Base-by-base conservation (phyloP, 352 stramenopile genomes). In the Phytophthora fragariaefolia region DNA sequence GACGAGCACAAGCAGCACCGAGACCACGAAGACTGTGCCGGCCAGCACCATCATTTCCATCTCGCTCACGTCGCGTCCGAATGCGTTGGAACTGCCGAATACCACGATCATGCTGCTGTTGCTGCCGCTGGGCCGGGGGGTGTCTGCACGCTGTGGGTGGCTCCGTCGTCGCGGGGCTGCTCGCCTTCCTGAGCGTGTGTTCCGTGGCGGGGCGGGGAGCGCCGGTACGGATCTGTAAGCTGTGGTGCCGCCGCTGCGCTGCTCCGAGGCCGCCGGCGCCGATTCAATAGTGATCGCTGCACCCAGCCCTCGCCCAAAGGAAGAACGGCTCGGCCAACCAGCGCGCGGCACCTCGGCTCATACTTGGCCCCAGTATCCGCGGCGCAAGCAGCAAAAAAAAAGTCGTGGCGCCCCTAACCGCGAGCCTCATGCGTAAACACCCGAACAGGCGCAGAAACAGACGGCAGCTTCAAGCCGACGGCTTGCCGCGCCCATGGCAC, bases 41-140 rank as follows among this genome's bases (percentile, higher is more conserved):
- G 81, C 68, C 43, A 92, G 71, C 49, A 90, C 56, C 66, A 90
- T 77, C 79, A 89, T 88, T 63, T 92, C 82, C 42, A 64, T 74
- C 63, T 92, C 83, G 73, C 73, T 86, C 56, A 92, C 68, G 70
- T 90, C 83, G 55, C 72, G 82, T 24, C 83, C 83, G 55, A 92
- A 92, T 13, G 80, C 82, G 69, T 90, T 92, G 32, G 80, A 83
- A 67, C 80, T 90, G 57, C 83, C 82, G 45, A 89, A 92, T 8
- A 89, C 71, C 56, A 90, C 77, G 34, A 90, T 83, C 81, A 91
- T 91, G 9, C 61, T 75, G 60, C 42, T 47, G 30, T 12, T 36
- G 30, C 30, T 43, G 34, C 17, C n/a, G 34, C 34, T 15, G 34
- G 34, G 34, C 34, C 34, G 34, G 34, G 13, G 30, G 50, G 18